Evolutionary conservation across 169 alveolate species (phyloP), one percentile per base, ranked within the genome.

Genomic region (Plasmodium ovale): DNA sequence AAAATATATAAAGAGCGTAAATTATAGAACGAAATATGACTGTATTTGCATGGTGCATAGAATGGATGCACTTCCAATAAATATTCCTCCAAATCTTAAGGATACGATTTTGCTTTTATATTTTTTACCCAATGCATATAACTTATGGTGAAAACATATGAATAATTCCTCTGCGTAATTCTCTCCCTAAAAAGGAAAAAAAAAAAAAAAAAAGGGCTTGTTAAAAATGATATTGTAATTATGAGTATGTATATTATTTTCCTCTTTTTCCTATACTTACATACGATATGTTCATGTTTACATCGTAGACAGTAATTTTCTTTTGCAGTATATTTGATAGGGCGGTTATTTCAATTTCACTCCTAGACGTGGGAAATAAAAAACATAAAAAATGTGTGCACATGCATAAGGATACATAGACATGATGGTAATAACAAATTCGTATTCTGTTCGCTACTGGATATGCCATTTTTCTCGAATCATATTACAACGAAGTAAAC

Each of bases 281-380:
- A 65, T 79, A 79, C 16, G 89, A 79, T 35, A 79, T 37, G 29
- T 67, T 37, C 82, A 79, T 79, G 37, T 79, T 79, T 47, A 65
- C 59, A 19, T 79, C 89, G 35, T 65, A 67, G 47, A 79, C 89
- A 0, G 89, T 79, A 59, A 79, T 79, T 79, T 79, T 79, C 35
- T 62, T 79, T 44, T 79, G 21, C 37, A 79, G 25, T 2, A 79
- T 79, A 35, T 47, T 79, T 58, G 89, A 79, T 9, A 79, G 49
- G 10, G 89, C 89, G n/a, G 37, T 79, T 56, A 79, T 79, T 79
- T 79, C 89, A 16, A 79, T 79, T 79, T 79, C 89, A 60, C 89
- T 79, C 71, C 89, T 79, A 39, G 16, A 58, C 37, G 44, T 21
- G 6, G 12, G 44, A 21, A 29, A 37, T 23, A 59, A 54, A 7